Evolutionary conservation across 2,329 filamentous ascomycete species (phyloP), one percentile per base, ranked within the genome.

Genomic region (Cladophialophora chaetospira): DNA sequence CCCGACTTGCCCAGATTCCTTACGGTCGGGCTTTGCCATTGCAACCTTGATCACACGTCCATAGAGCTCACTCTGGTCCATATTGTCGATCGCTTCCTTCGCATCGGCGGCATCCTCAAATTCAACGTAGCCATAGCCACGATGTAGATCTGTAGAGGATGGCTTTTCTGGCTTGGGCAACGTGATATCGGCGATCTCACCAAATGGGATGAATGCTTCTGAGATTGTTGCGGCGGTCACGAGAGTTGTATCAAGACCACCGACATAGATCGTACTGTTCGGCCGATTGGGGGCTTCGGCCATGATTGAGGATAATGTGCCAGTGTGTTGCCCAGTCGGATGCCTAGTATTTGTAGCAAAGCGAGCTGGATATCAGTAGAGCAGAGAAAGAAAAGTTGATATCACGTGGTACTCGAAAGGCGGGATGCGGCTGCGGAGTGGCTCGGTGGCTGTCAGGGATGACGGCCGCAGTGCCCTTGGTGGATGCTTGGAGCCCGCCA

Each of bases 31-130:
- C 73, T 96, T 99, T 40, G 95, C 95, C 53, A 88, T 83, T 42
- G 91, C 92, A 49, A 97, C 93, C 72, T 92, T 96, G 71, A 99
- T 88, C 11, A 94, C 87, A 58, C 90, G 85, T 9, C 94, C 95
- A 71, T 93, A 97, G 43, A 99, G 83, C 75, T 97, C 93, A 59
- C 92, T 88, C 72, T 96, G 91, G 71, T 99, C 91, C 93, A 99
- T 97, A 71, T 99, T 99, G 79, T 97, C 91, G 72, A 99, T 96
- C 48, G 94, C 94, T 74, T 97, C 93, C 68, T 87, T 87, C 25
- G 92, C 93, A 74, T 99, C 94, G 55, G 87, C 84, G 10, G 85
- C 81, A 55, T 91, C 83, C 67, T 97, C 91, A 69, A 89, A 99
- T 70, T 99, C 94, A 48, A 99, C 89, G 71, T 99, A 97, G 57